phyloP scores from a whole-genome alignment of 176 grass and related monocot species.

The Zea luxurians region DNA sequence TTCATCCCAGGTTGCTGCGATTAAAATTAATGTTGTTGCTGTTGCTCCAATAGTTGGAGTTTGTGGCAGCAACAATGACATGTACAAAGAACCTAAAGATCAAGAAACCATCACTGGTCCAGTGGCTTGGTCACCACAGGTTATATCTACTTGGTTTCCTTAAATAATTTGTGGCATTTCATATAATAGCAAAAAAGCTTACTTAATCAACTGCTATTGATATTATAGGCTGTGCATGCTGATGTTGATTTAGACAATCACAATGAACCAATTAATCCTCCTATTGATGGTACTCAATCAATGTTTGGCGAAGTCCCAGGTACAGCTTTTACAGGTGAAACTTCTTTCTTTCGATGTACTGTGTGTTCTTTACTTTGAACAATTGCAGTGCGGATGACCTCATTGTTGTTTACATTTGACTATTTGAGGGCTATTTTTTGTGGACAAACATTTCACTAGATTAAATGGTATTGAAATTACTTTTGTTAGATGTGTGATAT shows the following conservation, averaged over 20 bases:
- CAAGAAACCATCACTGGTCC: slow-evolving; percentile 3
- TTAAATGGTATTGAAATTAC: neutral
- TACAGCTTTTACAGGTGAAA: slow-evolving; percentile 8
- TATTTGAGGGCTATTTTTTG: neutral
- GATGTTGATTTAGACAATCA: slow-evolving; percentile 33
- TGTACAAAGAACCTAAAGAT: neutral
- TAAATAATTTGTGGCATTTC: neutral
- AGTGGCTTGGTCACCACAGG: slow-evolving; percentile 22
- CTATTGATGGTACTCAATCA: neutral
- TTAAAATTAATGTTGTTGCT: slow-evolving; percentile 4
- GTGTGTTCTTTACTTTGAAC: neutral
- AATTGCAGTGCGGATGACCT: neutral
- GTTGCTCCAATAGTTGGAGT: neutral
- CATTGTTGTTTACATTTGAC: neutral
- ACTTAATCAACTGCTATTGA: slow-evolving; percentile 1
- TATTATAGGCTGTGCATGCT: slow-evolving; percentile 33
- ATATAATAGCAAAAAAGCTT: neutral
- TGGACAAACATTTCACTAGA: neutral
- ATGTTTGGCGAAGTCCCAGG: slow-evolving; percentile 32
- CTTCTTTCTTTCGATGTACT: neutral
- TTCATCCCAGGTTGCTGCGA: slow-evolving; percentile 22
- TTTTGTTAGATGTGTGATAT: neutral
- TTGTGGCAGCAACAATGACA: neutral
- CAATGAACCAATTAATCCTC: slow-evolving; percentile 14
- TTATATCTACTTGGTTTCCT: neutral